Percentiles rank a stretch among this genome's conserved stretches.
phyloP scores from a whole-genome alignment of 2,329 filamentous ascomycete species.

The Talaromyces marneffei region DNA sequence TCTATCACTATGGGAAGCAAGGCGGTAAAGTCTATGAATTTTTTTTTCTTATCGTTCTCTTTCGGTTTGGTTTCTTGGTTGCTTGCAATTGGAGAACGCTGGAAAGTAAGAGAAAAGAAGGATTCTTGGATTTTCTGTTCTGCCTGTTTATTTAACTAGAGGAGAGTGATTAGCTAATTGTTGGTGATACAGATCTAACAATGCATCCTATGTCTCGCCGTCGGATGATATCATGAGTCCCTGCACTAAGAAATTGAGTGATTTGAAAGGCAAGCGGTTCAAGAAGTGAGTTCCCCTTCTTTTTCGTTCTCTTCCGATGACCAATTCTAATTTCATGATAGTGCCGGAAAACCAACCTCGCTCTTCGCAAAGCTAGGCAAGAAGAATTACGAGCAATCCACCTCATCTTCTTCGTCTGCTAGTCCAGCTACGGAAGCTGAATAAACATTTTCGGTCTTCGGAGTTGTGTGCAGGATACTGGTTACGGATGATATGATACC shows the following conservation, averaged over 20 bases:
- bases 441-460: background rate
- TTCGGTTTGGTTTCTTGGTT: background rate
- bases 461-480: slow-evolving; percentile 3
- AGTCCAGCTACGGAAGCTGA: slow-evolving; percentile 5
- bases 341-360: slow-evolving; percentile 39
- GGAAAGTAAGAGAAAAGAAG: background rate
- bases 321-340: slow-evolving; percentile 15
- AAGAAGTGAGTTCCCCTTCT: slow-evolving; percentile 36
- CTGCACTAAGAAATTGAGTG: slow-evolving; percentile 46
- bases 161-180: background rate
- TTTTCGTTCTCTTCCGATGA: background rate
- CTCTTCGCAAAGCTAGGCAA: slow-evolving; percentile 44
- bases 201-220: slow-evolving; percentile 41
- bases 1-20: background rate
- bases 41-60: background rate
- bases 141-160: background rate
- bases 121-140: slow-evolving; percentile 2
- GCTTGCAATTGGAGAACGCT: slow-evolving; percentile 5
- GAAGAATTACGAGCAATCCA: slow-evolving; percentile 39
- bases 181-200: slow-evolving; percentile 21
- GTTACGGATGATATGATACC: slow-evolving; percentile 12
- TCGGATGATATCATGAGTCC: slow-evolving; percentile 48
- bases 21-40: slow-evolving; percentile 7
- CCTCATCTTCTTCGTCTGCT: slow-evolving; percentile 18
- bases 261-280: slow-evolving; percentile 46